Evolutionary conservation across 306 rosid species (phyloP), one percentile per base, ranked within the genome.

Genomic region (Erythrophleum fordii): DNA sequence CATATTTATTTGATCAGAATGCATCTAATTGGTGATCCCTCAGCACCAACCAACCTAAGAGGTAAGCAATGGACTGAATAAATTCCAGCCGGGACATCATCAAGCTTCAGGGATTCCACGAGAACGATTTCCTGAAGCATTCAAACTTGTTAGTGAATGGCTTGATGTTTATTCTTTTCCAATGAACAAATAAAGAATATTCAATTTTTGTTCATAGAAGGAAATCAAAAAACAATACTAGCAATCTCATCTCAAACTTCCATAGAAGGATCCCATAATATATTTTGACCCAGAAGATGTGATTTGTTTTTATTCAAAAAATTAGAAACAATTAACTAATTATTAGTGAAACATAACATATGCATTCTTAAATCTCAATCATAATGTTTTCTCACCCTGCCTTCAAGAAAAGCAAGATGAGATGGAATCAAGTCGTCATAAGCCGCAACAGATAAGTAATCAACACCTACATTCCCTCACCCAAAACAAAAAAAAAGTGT

Each of bases 21-120:
- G 92, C 98, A 95, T 79, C 98, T 80, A 34, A 89, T 95, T 28
- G 97, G 98, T 28, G 97, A 95, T 65, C 97, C 98, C 83, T 95
- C 98, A 0, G 97, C 93, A 69, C 98, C 97, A 8, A 87, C 34
- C 93, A 95, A 90, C 87, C 98, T 87, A 66, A 92, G 91, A 83
- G 93, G 97, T 72, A 95, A 84, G 85, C 97, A 95, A 65, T 95
- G 91, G 77, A 95, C 90, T 16, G 86, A 64, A 82, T 95, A 92
- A 56, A 88, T 44, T 76, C 97, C 98, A 13, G 91, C 80, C 59
- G 90, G 87, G 49, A 95, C 72, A 66, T 85, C 90, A 75, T 91
- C 97, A 18, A 95, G 95, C 80, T 95, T 95, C 60, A 95, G 91
- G 76, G 79, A 87, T 84, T 95, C 98, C 85, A 95, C 97, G 11